Evolutionary conservation across 805 yeast genomes (phyloP), one percentile per base, ranked within the genome.

Genomic region (Kazachstania psychrophila): DNA sequence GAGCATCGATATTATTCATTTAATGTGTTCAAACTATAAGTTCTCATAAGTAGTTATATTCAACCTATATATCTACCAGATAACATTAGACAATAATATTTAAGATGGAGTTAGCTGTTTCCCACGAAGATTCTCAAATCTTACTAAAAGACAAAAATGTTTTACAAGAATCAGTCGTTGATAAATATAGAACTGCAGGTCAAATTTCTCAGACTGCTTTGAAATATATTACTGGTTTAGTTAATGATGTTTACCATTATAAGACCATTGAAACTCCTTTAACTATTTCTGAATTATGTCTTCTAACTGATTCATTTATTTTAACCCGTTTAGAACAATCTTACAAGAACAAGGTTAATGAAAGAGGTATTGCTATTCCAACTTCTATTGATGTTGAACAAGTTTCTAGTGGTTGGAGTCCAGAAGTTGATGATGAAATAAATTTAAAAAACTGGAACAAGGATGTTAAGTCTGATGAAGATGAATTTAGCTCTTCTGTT

Each of bases 361-460:
- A 92, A 66, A 86, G 82, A 63, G 96, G 97, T 41, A 83, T 92
- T 55, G 84, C 96, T 8, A 74, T 73, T 43, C 98, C 99, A n/a
- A 87, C 87, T 13, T 73, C 84, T 36, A 75, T 92, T 43, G 94
- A 87, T 61, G 79, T 83, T 36, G 83, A 85, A 56, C 87, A 83
- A 54, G 69, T 83, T 37, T 73, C 79, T 16, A 61, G 66, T 39
- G 95, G 95, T 9, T 84, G 82, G 60, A 70, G 94, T 23, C 98
- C 98, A 28, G 96, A 87, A 60, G 59, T 81, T 36, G 87, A 77
- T 54, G 82, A 77, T 46, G 62, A 56, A 23, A 54, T 62, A 6
- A 67, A 67, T 23, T 49, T 67, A 41, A 44, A 43, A 33, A 47
- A 45, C 23, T 53, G 54, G 51, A 58, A 58, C 41, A 50, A 46